Evolutionary conservation across 257 asterid species (phyloP), one percentile per base, ranked within the genome.

Genomic region (Mentha longifolia): DNA sequence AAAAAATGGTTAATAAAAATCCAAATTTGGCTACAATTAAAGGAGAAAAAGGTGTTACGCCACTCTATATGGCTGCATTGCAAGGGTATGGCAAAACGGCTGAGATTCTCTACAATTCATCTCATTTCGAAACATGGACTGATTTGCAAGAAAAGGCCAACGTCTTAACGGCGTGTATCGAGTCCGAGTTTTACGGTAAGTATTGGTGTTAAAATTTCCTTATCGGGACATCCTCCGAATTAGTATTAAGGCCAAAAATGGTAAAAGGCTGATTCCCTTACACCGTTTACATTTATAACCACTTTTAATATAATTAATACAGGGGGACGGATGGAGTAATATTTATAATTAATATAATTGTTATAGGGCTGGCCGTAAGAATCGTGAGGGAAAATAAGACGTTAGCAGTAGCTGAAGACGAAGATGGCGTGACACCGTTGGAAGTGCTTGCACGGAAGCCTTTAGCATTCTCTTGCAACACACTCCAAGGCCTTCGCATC

Each of bases 391-490:
- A 43, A 1, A 1, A 63, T 31, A 15, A 41, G 3, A 22, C 1
- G n/a, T 61, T 82, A n/a, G 81, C 79, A 19, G 8, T 69, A 42
- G 61, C 13, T 9, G 64, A 72, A 61, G 83, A 81, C 14, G 9
- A 0, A 15, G 15, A 72, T 1, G 65, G 66, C 0, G 52, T 68
- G 33, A 77, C 78, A 13, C 70, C 86, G 6, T 35, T 82, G 33
- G 52, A 62, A 41, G 81, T 68, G 41, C 81, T 82, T 35, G 86
- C 86, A 28, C 35, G 70, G 39, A 78, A 64, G 16, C 79, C 86
- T 0, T 63, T 31, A n/a, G 76, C 74, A 25, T 78, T 75, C 50
- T 49, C 31, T 50, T 47, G 46, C 46, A 60, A 17, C 61, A 57
- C 12, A 10, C 1, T 33, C 42, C 31, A 31, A 37, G 69, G 62